Base-by-base conservation (phyloP, 106 monocot genomes). In the Apostasia ramifera region DNA sequence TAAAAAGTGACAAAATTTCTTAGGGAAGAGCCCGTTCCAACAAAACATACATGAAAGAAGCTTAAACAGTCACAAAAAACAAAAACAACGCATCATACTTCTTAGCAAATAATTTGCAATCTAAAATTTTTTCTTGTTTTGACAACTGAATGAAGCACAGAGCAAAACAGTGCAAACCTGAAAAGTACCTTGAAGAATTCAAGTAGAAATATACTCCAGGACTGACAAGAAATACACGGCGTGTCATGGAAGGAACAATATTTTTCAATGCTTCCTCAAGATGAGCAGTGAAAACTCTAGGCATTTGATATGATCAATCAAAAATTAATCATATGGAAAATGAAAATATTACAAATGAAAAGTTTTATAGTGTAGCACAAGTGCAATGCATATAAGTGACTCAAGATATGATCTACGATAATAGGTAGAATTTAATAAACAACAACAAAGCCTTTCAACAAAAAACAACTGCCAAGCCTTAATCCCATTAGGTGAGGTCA, bases 111-210 rank as follows among this genome's bases (percentile, higher is more conserved):
- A 60, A 42, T 60, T 15, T 60, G 39, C 3, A 57, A 57, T 15
- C 47, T 26, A 26, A 41, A 1, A 55, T 44, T 57, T 59, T 37
- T 2, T 42, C 14, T 9, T 64, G 45, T 64, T 47, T 9, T 13
- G 38, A 58, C 57, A 26, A 13, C 26, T 70, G 4, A 57, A 55
- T 5, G 5, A 65, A 73, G 55, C 10, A 62, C 7, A 44, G 46
- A n/a, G 5, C 13, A 8, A 43, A 56, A 77, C 47, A 77, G 77
- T 76, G 60, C 88, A 76, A 79, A 95, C 91, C 91, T 95, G 91
- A 74, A 71, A 85, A 82, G 72, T 91, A 86, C 84, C 86, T 91
- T 86, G 91, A 83, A 79, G 83, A 81, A 76, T 72, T 73, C 40
- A 80, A 71, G 69, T 50, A 81, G 15, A 80, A 40, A 61, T 61